These are phyloP conservation scores for Magnusiomyces ingens DNA, from an alignment of 1,139 yeast species.

Conservation along the genomic window DNA sequence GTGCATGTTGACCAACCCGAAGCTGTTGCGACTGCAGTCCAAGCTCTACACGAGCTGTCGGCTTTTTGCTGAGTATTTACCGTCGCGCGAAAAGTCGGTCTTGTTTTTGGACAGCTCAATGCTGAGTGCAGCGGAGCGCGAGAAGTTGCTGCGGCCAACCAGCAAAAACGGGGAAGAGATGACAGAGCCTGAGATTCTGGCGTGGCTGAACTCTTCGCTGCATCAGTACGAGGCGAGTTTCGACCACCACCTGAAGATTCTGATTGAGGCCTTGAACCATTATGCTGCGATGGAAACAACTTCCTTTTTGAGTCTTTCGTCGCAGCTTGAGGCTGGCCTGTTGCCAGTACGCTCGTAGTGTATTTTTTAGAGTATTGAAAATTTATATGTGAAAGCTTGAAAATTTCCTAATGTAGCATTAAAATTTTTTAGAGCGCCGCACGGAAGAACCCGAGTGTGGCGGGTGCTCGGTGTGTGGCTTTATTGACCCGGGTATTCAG, in stretches of 20 bases:
- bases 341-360: neutral
- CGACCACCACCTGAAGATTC: conserved; percentile 46
- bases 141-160: conserved; percentile 33
- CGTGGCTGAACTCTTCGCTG: conserved; percentile 42
- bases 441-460: too few species aligned
- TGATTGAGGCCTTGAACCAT: conserved; percentile 48
- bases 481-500: neutral
- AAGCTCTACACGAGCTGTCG: conserved; percentile 36
- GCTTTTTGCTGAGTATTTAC: conserved; percentile 49
- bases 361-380: neutral
- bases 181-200: conserved; percentile 23
- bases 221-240: conserved; percentile 50
- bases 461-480: too few species aligned
- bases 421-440: too few species aligned
- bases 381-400: neutral
- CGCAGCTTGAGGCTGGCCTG: conserved; percentile 40
- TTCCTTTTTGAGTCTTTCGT: conserved; percentile 46
- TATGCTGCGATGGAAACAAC: conserved; percentile 62
- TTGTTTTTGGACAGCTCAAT: conserved; percentile 46
- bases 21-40: conserved; percentile 42
- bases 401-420: too few species aligned
- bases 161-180: conserved; percentile 37
- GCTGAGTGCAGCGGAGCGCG: conserved; percentile 38
- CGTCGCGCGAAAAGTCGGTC: conserved; percentile 50
- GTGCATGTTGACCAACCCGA: conserved; percentile 58